Conservation (phyloP, 306 rosid species). For the Vicia villosa region DNA sequence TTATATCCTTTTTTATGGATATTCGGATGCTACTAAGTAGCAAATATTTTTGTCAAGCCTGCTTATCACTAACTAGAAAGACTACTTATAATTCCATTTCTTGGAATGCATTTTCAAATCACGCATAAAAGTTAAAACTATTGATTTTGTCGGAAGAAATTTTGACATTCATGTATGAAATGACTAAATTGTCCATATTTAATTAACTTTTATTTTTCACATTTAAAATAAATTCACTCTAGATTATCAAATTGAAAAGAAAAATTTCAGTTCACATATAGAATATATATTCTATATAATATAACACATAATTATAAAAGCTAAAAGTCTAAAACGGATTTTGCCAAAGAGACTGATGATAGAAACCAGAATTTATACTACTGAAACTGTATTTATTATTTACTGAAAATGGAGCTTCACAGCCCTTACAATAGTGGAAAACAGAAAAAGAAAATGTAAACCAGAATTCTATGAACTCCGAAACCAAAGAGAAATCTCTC, state of each 20-base stretch:
- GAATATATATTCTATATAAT: not conserved
- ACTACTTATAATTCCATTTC: conserved; percentile 21
- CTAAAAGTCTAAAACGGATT: conserved; percentile 2
- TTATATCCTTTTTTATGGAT: conserved; percentile 20
- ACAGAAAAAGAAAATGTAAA: too few species aligned
- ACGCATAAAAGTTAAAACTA: conserved; percentile 9
- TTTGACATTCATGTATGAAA: conserved; percentile 7
- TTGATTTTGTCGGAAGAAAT: conserved; percentile 3
- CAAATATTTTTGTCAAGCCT: conserved; percentile 20
- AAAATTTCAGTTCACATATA: not conserved
- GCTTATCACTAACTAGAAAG: conserved; percentile 18
- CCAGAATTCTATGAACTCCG: too few species aligned
- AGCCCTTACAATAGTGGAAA: too few species aligned
- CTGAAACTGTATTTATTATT: too few species aligned
- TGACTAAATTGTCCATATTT: conserved; percentile 19
- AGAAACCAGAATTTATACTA: too few species aligned
- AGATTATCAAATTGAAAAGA: not conserved
- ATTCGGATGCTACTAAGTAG: conserved; percentile 15
- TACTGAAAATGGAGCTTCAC: too few species aligned
- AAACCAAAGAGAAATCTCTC: too few species aligned
- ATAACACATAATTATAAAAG: not conserved
- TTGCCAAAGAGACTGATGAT: not conserved
- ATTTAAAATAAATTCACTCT: not conserved
- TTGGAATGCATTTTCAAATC: conserved; percentile 22
- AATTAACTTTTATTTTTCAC: conserved; percentile 2